Evolutionary conservation across 148 eudicot species (phyloP).

Genomic region (Heliamphora exappendiculata): DNA sequence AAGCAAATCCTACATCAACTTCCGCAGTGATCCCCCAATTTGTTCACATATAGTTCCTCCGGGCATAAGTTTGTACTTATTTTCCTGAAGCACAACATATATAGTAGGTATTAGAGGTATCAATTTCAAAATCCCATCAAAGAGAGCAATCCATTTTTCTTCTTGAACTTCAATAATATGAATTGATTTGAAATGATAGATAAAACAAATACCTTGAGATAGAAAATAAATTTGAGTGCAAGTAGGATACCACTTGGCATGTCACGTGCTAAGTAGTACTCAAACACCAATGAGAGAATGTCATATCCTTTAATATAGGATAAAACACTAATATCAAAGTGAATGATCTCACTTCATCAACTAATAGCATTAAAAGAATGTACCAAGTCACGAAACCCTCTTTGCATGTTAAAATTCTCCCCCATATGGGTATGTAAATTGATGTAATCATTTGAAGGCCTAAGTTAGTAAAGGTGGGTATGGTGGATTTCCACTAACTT

Average conservation of each 20-base stretch:
- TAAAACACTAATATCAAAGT: background rate
- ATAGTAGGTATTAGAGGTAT: background rate
- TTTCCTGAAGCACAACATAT: background rate
- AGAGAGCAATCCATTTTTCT: background rate
- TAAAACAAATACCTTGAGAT: too few relatives aligned
- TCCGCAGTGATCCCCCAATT: background rate
- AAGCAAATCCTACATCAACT: background rate
- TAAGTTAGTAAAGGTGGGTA: background rate
- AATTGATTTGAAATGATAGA: background rate
- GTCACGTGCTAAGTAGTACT: too few relatives aligned
- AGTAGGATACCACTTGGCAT: too few relatives aligned
- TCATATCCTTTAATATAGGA: background rate
- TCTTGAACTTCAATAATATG: background rate
- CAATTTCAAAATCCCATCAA: background rate
- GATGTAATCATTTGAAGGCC: slow-evolving; percentile 7
- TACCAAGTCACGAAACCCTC: too few relatives aligned
- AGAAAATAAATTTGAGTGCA: too few relatives aligned
- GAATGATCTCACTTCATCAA: too few relatives aligned
- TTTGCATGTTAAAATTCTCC: too few relatives aligned
- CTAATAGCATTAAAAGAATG: background rate
- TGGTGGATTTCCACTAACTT: slow-evolving; percentile 6
- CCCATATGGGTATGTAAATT: slow-evolving; percentile 2
- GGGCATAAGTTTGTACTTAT: slow-evolving; percentile 2
- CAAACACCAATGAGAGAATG: too few relatives aligned
- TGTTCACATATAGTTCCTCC: background rate